Evolutionary conservation across 805 yeast species (phyloP), one percentile per base, ranked within the genome.

Genomic region (Candida yuanshanica): DNA sequence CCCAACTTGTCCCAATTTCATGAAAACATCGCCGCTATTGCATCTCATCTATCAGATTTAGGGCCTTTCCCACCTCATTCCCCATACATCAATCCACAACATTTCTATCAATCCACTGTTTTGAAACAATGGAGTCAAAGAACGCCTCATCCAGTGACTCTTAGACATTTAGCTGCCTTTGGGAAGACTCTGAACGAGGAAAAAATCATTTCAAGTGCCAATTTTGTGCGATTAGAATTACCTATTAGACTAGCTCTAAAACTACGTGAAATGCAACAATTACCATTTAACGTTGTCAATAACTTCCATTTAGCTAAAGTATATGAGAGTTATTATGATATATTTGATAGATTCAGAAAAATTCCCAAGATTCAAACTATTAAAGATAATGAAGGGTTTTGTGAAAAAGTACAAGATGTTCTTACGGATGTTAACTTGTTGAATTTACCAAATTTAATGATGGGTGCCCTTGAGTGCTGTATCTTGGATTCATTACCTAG

Each of bases 391-490:
- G 80, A 76, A 32, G 63, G 63, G 49, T 90, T 91, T 59, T 82
- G 95, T 56, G 66, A 68, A 20, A 72, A 78, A 39, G 65, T 90
- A 42, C 70, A 75, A 21, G 68, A 72, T 24, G 74, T 89, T 47
- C 65, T 91, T 50, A 70, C 72, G 21, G 88, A 83, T 59, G 84
- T 81, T 53, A 96, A 91, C 63, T 72, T 88, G 37, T 66, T 83
- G 41, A 85, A 88, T 47, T 69, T 91, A 45, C 93, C 97, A 1
- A 91, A 90, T 59, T 68, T 90, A 45, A 83, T 91, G 70, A 85
- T 89, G 89, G 98, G 98, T 2, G 88, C 95, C 1, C 66, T 89
- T 36, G 97, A 91, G 53, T 81, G 81, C 47, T 76, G 84, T 12
- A 77, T 82, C 27, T 57, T 82, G 36, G 62, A 62, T 20, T 59